phyloP scores from a whole-genome alignment of 2,329 filamentous ascomycete genomes.

The Arthrobotrys megalospora region DNA sequence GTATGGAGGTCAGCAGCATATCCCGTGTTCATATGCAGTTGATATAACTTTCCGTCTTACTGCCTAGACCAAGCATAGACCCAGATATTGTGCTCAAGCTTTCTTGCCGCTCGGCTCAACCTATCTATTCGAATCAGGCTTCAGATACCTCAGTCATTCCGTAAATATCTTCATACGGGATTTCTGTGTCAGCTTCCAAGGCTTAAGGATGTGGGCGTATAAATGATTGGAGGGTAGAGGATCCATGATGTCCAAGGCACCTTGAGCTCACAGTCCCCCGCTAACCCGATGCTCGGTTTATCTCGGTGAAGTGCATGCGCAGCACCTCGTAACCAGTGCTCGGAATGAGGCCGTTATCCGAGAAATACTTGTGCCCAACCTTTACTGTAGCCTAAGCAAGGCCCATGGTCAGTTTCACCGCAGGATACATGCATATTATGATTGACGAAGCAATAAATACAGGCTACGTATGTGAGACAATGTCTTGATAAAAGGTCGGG shows the following conservation, averaged over 20 bases:
- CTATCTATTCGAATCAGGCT: background rate
- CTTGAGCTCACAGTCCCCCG: too few relatives aligned
- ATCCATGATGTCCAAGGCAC: background rate
- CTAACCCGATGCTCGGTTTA: too few relatives aligned
- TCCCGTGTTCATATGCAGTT: background rate
- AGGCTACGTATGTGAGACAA: too few relatives aligned
- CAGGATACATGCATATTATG: too few relatives aligned
- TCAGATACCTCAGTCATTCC: conserved; percentile 2
- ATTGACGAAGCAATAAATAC: too few relatives aligned
- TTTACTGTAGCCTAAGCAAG: too few relatives aligned
- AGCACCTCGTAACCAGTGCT: too few relatives aligned
- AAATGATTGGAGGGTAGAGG: background rate
- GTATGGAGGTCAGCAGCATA: background rate
- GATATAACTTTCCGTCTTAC: conserved; percentile 18
- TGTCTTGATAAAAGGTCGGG: too few relatives aligned
- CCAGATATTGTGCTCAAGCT: background rate
- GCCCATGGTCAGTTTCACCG: too few relatives aligned
- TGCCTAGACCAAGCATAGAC: background rate
- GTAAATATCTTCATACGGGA: background rate
- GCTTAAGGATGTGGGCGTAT: background rate
- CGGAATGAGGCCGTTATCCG: too few relatives aligned
- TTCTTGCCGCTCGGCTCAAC: background rate
- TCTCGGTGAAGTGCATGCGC: too few relatives aligned
- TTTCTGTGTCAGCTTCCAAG: background rate
- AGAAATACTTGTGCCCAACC: too few relatives aligned